These are phyloP conservation scores for Aspergillus taichungensis DNA, from an alignment of 495 filamentous ascomycete species.

Conservation along the genomic window DNA sequence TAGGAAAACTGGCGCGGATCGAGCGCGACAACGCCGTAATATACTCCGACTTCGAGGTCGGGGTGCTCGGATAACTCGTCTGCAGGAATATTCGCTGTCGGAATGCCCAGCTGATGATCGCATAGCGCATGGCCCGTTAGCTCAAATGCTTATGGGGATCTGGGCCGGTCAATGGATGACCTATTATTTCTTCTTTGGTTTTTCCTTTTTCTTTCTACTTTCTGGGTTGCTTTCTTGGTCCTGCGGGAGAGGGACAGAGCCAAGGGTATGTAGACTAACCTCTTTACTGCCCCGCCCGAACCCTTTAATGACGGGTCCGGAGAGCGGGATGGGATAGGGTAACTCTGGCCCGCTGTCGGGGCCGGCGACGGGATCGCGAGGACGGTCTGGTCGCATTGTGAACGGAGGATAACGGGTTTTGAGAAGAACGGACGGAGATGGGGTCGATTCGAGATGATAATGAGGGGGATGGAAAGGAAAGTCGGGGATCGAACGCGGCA, in stretches of 20 bases:
- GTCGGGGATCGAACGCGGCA: too few species aligned
- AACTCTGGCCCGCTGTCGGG: constrained; percentile 57
- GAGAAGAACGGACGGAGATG: too few species aligned
- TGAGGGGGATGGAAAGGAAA: constrained; percentile 1
- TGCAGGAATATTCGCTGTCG: constrained; percentile 92
- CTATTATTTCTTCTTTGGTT: not conserved
- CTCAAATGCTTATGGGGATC: not conserved
- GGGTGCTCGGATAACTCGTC: constrained; percentile 64
- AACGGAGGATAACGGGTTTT: too few species aligned
- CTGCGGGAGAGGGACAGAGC: not conserved
- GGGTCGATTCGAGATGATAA: too few species aligned
- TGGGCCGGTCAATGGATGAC: not conserved
- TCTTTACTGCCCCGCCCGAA: constrained; percentile 92
- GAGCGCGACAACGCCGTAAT: constrained; percentile 80
- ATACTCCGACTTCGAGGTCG: constrained; percentile 67
- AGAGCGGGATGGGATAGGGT: constrained; percentile 75
- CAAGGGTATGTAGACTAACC: constrained; percentile 25
- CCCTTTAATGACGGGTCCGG: constrained; percentile 79
- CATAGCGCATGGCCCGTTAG: constrained; percentile 5
- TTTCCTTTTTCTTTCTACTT: not conserved
- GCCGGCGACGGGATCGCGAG: constrained; percentile 59
- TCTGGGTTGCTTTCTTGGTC: not conserved
- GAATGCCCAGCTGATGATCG: constrained; percentile 66
- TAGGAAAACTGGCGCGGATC: constrained; percentile 26
- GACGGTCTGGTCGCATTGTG: constrained; percentile 32